A percentile compares a stretch with the other conserved stretches of the same genome.
Conservation (phyloP, 768 basidiomycete genomes). For the Lepiota brunneoincarnata region DNA sequence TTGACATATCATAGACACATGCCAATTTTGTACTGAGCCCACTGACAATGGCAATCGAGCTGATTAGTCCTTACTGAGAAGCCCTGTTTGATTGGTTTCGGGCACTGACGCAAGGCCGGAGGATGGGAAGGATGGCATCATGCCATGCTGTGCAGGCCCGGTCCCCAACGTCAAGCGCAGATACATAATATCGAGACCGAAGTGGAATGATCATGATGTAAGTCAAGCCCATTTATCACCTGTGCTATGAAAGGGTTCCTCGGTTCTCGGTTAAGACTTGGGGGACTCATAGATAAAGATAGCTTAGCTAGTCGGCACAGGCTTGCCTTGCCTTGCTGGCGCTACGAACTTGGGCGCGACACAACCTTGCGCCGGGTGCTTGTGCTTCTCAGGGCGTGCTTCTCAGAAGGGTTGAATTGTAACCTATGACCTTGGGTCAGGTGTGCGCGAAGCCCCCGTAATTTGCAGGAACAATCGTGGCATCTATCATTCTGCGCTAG, state of each 20-base stretch:
- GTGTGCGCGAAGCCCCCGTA: neutral
- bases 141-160: neutral
- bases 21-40: too few relatives aligned
- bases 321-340: neutral
- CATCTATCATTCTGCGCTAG: neutral
- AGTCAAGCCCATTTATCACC: neutral
- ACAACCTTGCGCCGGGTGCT: neutral
- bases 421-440: slow-evolving; percentile 3
- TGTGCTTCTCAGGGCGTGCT: slow-evolving; percentile 1
- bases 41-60: too few relatives aligned
- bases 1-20: too few relatives aligned
- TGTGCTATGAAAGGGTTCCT: neutral
- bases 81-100: too few relatives aligned
- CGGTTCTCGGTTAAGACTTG: slow-evolving; percentile 3
- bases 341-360: slow-evolving; percentile 1
- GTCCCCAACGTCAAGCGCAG: neutral
- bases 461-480: neutral
- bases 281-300: neutral
- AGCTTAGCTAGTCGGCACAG: neutral
- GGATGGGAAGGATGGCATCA: too few relatives aligned
- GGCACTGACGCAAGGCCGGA: too few relatives aligned
- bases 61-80: too few relatives aligned
- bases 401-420: slow-evolving; percentile 7
- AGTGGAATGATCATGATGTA: neutral
- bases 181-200: too few relatives aligned